A percentile compares a stretch with the other conserved stretches of the same genome.
These are phyloP conservation scores for Phytophthora ramorum DNA, from an alignment of 352 stramenopile species.

Conservation along the genomic window DNA sequence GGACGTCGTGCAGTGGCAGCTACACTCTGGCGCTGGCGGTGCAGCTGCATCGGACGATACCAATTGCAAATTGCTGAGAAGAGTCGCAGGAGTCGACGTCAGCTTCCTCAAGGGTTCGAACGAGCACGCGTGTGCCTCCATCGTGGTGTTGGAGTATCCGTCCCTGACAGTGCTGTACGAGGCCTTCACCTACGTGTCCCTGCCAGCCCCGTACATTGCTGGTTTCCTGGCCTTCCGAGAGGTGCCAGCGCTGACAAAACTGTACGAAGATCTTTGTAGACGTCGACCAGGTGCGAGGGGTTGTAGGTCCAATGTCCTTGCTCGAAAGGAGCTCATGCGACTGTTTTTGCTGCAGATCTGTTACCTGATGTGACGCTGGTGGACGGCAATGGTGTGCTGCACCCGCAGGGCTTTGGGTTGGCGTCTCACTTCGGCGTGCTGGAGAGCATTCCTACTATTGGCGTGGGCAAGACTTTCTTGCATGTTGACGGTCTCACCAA, in stretches of 20 bases:
- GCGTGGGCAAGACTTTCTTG: slow-evolving; percentile 91
- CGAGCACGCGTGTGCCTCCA: slow-evolving; percentile 80
- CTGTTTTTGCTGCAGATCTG: slow-evolving; percentile 42
- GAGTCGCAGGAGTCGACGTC: slow-evolving; percentile 83
- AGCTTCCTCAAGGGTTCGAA: slow-evolving; percentile 85
- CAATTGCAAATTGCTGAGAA: slow-evolving; percentile 31
- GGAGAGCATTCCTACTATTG: slow-evolving; percentile 90
- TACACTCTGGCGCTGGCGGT: slow-evolving; percentile 15
- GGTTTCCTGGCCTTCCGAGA: slow-evolving; percentile 87
- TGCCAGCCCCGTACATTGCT: slow-evolving; percentile 83
- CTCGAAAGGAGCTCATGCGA: not conserved
- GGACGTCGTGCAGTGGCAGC: slow-evolving; percentile 53
- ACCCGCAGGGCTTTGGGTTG: slow-evolving; percentile 92
- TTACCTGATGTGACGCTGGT: slow-evolving; percentile 92
- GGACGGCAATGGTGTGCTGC: slow-evolving; percentile 91
- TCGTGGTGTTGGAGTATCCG: slow-evolving; percentile 81
- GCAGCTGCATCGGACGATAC: slow-evolving; percentile 2
- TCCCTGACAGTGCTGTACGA: slow-evolving; percentile 77
- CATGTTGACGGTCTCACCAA: slow-evolving; percentile 90
- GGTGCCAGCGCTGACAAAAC: slow-evolving; percentile 69
- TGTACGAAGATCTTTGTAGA: slow-evolving; percentile 65
- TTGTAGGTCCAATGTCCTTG: not conserved
- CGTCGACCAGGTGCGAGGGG: slow-evolving; percentile 54
- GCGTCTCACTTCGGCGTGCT: slow-evolving; percentile 94
- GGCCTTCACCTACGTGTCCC: slow-evolving; percentile 82